Percentiles rank a stretch among this genome's conserved stretches.
Conservation (phyloP, 2,329 filamentous ascomycete genomes). For the Talaromyces pinophilus region DNA sequence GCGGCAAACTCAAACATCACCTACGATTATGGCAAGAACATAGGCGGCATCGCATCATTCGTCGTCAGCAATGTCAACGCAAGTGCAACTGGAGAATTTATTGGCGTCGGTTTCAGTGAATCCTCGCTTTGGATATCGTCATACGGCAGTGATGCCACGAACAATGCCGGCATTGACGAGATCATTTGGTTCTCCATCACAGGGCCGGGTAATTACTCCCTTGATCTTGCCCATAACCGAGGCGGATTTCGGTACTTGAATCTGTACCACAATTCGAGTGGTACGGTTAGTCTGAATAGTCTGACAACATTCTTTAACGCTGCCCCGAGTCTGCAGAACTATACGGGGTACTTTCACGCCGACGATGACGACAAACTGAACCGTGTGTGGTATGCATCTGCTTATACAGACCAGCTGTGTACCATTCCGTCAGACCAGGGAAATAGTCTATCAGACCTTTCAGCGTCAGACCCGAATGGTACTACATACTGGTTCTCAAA, state of each 20-base stretch:
- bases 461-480: not conserved
- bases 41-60: not conserved
- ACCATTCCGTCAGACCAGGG: slow-evolving; percentile 35
- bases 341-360: not conserved
- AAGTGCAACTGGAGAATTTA: slow-evolving; percentile 18
- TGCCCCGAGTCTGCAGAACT: not conserved
- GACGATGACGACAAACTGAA: slow-evolving; percentile 49
- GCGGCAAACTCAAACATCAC: not conserved
- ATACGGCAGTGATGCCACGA: slow-evolving; percentile 49
- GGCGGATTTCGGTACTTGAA: not conserved
- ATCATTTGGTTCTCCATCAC: not conserved
- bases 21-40: not conserved
- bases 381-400: slow-evolving; percentile 58
- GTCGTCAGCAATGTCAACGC: not conserved
- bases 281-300: not conserved
- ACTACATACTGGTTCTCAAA: slow-evolving; percentile 6
- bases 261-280: not conserved
- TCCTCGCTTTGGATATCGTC: slow-evolving; percentile 52
- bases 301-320: not conserved
- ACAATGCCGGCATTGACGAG: slow-evolving; percentile 48
- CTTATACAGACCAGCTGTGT: slow-evolving; percentile 49
- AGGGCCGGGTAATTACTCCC: not conserved
- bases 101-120: slow-evolving; percentile 46
- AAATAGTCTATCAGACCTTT: not conserved
- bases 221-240: not conserved